Conservation (phyloP, 2,329 filamentous ascomycete genomes). For the Shiraia sp. region DNA sequence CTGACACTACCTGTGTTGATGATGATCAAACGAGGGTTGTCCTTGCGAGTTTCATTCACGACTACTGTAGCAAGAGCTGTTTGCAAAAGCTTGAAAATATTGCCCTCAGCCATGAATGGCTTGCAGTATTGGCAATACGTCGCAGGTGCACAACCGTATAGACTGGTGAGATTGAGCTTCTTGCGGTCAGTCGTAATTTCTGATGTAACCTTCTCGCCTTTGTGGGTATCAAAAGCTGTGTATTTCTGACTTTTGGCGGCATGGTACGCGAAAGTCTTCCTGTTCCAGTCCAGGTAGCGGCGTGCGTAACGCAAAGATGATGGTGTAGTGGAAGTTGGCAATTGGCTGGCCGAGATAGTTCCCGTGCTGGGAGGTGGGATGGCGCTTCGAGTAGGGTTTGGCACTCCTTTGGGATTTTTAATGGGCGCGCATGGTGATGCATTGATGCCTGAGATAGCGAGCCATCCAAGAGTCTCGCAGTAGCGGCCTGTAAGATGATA, state of each 20-base stretch:
- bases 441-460: constrained; percentile 65
- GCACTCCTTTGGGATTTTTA: constrained; percentile 46
- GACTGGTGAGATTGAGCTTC: constrained; percentile 58
- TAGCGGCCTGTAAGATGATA: constrained; percentile 52
- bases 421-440: constrained; percentile 50
- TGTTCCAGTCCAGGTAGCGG: constrained; percentile 71
- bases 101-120: constrained; percentile 56
- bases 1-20: constrained; percentile 65
- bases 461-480: constrained; percentile 70
- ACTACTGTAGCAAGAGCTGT: constrained; percentile 58
- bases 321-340: constrained; percentile 37
- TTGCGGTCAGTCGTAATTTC: constrained; percentile 57
- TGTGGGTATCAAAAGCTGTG: constrained; percentile 53
- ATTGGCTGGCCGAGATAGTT: constrained; percentile 28
- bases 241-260: constrained; percentile 54
- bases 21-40: constrained; percentile 60
- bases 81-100: constrained; percentile 59
- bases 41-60: constrained; percentile 55
- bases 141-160: constrained; percentile 64
- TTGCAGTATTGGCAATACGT: constrained; percentile 63
- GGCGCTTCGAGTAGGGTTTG: constrained; percentile 48
- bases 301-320: constrained; percentile 56
- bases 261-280: constrained; percentile 67
- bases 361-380: constrained; percentile 32
- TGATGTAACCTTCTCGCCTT: constrained; percentile 52